Evolutionary conservation across 1,284 basidiomycete species (phyloP).

Genomic region (Fereydounia khargensis): DNA sequence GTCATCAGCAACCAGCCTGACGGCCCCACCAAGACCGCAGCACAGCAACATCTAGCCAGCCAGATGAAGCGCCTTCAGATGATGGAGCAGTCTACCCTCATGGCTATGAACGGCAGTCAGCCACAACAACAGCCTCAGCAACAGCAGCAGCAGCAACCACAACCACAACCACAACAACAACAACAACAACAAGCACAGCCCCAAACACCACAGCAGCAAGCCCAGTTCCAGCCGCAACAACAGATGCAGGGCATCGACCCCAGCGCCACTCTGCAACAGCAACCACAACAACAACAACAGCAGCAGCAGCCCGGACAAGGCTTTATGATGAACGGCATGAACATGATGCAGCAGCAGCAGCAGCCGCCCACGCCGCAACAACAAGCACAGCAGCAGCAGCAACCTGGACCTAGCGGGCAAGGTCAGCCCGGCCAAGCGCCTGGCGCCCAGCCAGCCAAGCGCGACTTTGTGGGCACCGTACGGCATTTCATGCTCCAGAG

Average conservation of each 20-base stretch:
- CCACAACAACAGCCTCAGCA: neutral
- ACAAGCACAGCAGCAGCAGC: slow-evolving; percentile 7
- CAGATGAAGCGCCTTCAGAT: slow-evolving; percentile 44
- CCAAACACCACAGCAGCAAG: slow-evolving; percentile 3
- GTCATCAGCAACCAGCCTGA: slow-evolving; percentile 42
- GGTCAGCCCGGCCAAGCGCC: neutral
- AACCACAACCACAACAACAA: slow-evolving; percentile 2
- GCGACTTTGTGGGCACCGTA: slow-evolving; percentile 46
- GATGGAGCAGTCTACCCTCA: slow-evolving; percentile 22
- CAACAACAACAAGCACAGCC: slow-evolving; percentile 1
- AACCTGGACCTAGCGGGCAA: neutral
- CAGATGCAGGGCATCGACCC: too few species aligned
- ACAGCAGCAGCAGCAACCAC: slow-evolving; percentile 8
- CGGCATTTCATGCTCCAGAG: slow-evolving; percentile 43
- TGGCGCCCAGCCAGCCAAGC: slow-evolving; percentile 5
- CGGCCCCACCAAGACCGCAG: slow-evolving; percentile 38
- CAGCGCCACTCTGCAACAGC: slow-evolving; percentile 7
- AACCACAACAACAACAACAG: slow-evolving; percentile 14
- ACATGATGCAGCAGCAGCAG: slow-evolving; percentile 14
- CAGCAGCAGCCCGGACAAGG: neutral
- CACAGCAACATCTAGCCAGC: slow-evolving; percentile 36
- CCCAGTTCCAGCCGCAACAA: slow-evolving; percentile 7
- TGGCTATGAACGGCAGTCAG: slow-evolving; percentile 12
- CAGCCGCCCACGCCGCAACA: slow-evolving; percentile 2
- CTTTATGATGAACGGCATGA: too few species aligned